Base-by-base conservation (phyloP, 805 yeast species). In the Starmerella apicola region DNA sequence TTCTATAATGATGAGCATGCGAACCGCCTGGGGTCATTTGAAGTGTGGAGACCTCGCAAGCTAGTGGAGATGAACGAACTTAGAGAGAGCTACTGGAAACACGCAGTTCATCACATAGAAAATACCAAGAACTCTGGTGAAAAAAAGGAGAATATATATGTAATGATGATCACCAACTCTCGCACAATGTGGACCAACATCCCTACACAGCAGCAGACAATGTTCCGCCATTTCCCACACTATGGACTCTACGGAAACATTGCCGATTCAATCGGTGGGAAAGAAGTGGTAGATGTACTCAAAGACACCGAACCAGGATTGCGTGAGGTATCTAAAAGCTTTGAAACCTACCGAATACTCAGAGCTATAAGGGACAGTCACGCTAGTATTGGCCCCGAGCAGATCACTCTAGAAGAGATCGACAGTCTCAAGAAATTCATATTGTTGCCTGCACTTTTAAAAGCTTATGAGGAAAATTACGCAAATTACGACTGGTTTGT, bases 1-100 rank as follows among this genome's bases (percentile, higher is more conserved):
- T 54, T 46, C 44, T 53, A 55, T 32, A 44, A 50, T 4, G 51
- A 46, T 27, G 53, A 58, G 9, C 54, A 52, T 16, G 47, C 55
- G 17, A 49, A 51, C 23, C 38, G 60, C 18, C 51, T 46, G 29
- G 48, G 48, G 4, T 48, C 55, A n/a, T 52, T 48, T 30, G 58
- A 56, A 32, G 45, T 53, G 3, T 56, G 60, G 60, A 42, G 60
- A 15, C 56, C 59, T 0, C 51, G 52, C 15, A 44, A 38, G 21
- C 24, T 36, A 19, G 38, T 43, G 9, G 24, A 31, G 23, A 17
- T 24, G 24, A 3, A 31, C 38, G 22, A 41, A 40, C 20, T 30
- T 31, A 13, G 38, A 32, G 42, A 40, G 25, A 39, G 36, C 3
- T 35, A 31, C 5, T 34, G 36, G 31, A 37, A 7, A n/a, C 18